Evolutionary conservation across 345 rosid genomes (phyloP).

Genomic region (Euphorbia lathyris): DNA sequence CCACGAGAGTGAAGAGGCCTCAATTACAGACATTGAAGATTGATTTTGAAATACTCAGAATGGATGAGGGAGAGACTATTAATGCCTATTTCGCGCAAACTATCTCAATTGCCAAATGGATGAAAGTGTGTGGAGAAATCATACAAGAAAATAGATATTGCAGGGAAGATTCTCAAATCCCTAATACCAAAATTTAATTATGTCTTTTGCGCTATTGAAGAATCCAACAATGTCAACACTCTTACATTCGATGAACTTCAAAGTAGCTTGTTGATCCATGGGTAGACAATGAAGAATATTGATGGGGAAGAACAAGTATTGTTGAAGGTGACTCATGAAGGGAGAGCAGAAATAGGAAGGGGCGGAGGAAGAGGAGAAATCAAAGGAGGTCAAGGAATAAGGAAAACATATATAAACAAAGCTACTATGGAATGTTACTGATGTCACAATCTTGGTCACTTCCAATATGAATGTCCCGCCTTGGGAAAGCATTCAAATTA

Average conservation of each 20-base stretch:
- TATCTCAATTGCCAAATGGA: no score
- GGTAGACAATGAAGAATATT: neutral
- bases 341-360: neutral
- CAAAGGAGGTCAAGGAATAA: no score
- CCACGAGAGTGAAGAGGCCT: no score
- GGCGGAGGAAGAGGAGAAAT: no score
- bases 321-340: no score
- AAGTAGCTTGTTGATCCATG: neutral
- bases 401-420: no score
- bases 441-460: no score
- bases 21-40: neutral
- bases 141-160: neutral
- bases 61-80: neutral
- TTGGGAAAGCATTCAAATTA: no score
- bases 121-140: neutral
- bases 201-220: no score
- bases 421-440: no score
- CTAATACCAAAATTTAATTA: neutral
- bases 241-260: neutral
- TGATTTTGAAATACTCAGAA: neutral
- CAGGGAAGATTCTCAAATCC: neutral
- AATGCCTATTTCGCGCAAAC: neutral
- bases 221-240: neutral
- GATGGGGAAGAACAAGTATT: no score
- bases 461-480: no score